These are phyloP conservation scores for Punica granatum DNA, from an alignment of 345 rosid species.

Conservation along the genomic window DNA sequence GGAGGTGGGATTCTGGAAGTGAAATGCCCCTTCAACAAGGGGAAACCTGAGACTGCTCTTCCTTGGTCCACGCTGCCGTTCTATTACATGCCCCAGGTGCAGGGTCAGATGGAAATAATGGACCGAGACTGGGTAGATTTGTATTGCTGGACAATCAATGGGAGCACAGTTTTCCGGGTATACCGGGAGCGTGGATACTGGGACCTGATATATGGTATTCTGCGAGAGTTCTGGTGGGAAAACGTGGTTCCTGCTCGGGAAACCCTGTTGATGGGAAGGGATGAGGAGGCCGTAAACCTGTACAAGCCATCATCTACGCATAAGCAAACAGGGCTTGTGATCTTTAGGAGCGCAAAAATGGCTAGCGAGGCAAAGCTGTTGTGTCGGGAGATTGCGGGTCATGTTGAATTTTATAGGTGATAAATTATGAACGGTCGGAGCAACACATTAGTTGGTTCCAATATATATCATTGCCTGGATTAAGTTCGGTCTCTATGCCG, in stretches of 20 bases:
- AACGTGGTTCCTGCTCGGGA: constrained; percentile 78
- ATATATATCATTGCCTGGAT: background rate
- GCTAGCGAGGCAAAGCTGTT: constrained; percentile 54
- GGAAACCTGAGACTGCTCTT: constrained; percentile 65
- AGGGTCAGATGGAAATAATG: constrained; percentile 95
- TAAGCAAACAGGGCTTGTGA: constrained; percentile 53
- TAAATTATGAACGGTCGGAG: background rate
- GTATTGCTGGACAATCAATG: constrained; percentile 91
- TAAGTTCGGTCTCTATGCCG: background rate
- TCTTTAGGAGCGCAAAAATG: constrained; percentile 52
- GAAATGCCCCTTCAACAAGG: constrained; percentile 93
- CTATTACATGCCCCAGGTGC: constrained; percentile 94
- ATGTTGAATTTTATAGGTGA: constrained; percentile 62
- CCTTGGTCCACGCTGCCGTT: constrained; percentile 83
- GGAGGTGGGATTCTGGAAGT: constrained; percentile 83
- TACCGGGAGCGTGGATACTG: constrained; percentile 58
- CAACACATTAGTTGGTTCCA: background rate
- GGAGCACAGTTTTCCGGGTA: constrained; percentile 74
- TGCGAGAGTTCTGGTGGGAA: constrained; percentile 87
- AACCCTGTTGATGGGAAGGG: constrained; percentile 46
- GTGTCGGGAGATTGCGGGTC: constrained; percentile 84
- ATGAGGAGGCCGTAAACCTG: constrained; percentile 33
- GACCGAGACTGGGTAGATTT: constrained; percentile 83
- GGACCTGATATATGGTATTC: constrained; percentile 55
- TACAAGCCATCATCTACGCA: constrained; percentile 65